Conservation (phyloP, 2,329 filamentous ascomycete genomes). For the Penicillium sp. region DNA sequence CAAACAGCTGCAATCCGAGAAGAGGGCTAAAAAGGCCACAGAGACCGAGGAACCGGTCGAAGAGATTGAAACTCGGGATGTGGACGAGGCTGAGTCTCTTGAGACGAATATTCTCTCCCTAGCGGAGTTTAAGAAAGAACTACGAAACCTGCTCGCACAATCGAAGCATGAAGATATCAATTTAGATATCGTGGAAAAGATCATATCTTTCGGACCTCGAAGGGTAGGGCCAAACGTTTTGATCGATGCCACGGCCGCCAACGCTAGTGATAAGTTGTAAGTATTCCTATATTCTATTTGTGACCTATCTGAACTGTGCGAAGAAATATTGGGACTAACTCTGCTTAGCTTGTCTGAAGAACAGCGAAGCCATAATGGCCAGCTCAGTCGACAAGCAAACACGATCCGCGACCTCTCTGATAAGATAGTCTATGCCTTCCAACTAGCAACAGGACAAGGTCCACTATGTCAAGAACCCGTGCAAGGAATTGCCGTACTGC, state of each 20-base stretch:
- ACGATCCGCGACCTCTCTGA: conserved; percentile 70
- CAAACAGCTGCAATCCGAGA: conserved; percentile 72
- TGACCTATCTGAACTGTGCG: not conserved
- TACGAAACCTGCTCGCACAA: conserved; percentile 62
- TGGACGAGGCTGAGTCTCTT: conserved; percentile 55
- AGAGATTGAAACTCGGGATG: conserved; percentile 37
- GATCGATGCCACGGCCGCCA: conserved; percentile 72
- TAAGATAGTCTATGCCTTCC: conserved; percentile 91
- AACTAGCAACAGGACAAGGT: conserved; percentile 82
- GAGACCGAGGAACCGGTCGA: conserved; percentile 36
- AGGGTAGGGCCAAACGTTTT: conserved; percentile 84
- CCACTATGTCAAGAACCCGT: conserved; percentile 90
- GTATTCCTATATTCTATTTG: conserved; percentile 20
- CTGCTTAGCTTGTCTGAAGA: conserved; percentile 35
- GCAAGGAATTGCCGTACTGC: conserved; percentile 84
- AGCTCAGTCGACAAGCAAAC: conserved; percentile 25
- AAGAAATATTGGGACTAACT: conserved; percentile 8
- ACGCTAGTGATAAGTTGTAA: conserved; percentile 70
- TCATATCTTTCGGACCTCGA: conserved; percentile 85
- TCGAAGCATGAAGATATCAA: conserved; percentile 74
- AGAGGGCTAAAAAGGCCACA: conserved; percentile 45
- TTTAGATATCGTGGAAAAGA: conserved; percentile 71
- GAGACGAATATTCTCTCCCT: conserved; percentile 63
- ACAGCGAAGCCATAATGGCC: conserved; percentile 24
- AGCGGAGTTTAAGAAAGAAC: conserved; percentile 71